These are phyloP conservation scores for Gracilaria gracilis DNA, from an alignment of 23 red algal species.

Conservation along the genomic window DNA sequence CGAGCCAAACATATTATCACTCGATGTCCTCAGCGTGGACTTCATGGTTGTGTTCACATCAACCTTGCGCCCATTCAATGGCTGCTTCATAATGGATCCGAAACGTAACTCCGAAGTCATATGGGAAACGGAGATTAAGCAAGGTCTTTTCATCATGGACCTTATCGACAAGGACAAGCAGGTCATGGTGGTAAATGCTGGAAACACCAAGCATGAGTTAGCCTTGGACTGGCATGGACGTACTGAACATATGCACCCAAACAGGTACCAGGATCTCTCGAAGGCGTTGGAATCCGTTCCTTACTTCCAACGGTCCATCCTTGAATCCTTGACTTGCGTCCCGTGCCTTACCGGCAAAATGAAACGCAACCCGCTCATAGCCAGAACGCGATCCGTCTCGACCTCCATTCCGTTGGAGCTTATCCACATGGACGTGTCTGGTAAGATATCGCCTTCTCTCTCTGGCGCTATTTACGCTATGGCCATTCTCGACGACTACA, in stretches of 20 bases:
- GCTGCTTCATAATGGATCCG: slow-evolving; percentile 10
- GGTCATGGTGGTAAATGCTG: background rate
- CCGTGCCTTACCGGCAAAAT: slow-evolving; percentile 47
- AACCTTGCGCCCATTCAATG: slow-evolving; percentile 14
- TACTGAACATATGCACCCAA: background rate
- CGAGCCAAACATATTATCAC: slow-evolving; percentile 16
- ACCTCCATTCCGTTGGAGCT: background rate
- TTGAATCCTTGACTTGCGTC: slow-evolving; percentile 6
- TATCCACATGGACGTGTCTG: slow-evolving; percentile 37
- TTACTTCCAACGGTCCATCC: background rate
- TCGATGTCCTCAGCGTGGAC: background rate
- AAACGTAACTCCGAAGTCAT: background rate
- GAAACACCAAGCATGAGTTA: background rate
- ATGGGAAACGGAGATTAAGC: slow-evolving; percentile 1
- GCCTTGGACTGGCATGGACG: slow-evolving; percentile 34
- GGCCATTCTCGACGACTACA: slow-evolving; percentile 35
- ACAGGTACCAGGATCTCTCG: background rate
- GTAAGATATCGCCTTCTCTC: slow-evolving; percentile 9
- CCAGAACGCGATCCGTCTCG: background rate
- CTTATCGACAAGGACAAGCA: background rate
- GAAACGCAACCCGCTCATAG: background rate
- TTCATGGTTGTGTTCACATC: slow-evolving; percentile 9
- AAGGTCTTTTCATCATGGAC: background rate
- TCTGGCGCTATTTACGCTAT: slow-evolving; percentile 11
- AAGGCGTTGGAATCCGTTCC: slow-evolving; percentile 13